phyloP scores from a whole-genome alignment of 768 basidiomycete species.

The Artomyces pyxidatus region DNA sequence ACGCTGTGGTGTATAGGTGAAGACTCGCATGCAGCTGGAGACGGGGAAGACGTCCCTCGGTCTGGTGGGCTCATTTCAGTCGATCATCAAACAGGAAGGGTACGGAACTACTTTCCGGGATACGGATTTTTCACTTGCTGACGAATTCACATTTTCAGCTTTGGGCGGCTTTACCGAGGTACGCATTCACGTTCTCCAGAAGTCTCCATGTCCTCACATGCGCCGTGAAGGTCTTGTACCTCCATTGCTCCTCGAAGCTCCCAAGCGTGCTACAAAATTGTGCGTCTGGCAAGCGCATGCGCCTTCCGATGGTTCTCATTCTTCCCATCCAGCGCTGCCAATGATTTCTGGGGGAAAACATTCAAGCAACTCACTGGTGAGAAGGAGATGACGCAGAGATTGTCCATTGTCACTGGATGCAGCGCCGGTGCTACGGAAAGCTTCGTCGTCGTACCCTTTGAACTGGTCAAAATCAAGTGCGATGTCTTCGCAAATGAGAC shows the following conservation, averaged over 20 bases:
- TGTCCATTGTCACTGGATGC: conserved; percentile 90
- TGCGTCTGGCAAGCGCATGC: conserved; percentile 27
- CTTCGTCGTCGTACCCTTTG: conserved; percentile 93
- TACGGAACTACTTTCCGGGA: conserved; percentile 29
- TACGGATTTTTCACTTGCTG: conserved; percentile 2
- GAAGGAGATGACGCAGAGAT: conserved; percentile 75
- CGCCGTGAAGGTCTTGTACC: conserved; percentile 70
- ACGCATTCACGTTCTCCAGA: conserved; percentile 4
- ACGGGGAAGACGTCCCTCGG: conserved; percentile 70
- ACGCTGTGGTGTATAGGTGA: conserved; percentile 50
- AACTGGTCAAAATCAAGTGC: conserved; percentile 85
- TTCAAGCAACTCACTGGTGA: conserved; percentile 57
- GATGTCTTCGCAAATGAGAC: conserved; percentile 3
- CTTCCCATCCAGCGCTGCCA: conserved; percentile 45
- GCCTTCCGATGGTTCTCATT: neutral
- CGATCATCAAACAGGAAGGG: conserved; percentile 91
- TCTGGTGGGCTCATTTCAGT: conserved; percentile 72
- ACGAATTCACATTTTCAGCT: conserved; percentile 31
- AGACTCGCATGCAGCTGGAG: conserved; percentile 97
- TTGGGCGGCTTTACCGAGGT: conserved; percentile 86
- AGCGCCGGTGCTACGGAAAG: conserved; percentile 95
- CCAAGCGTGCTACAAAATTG: conserved; percentile 97
- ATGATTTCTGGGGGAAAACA: conserved; percentile 94
- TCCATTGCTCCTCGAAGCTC: conserved; percentile 91
- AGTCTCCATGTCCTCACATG: neutral